These are phyloP conservation scores for Cercospora berteroae DNA, from an alignment of 2,329 filamentous ascomycete species.

Conservation along the genomic window DNA sequence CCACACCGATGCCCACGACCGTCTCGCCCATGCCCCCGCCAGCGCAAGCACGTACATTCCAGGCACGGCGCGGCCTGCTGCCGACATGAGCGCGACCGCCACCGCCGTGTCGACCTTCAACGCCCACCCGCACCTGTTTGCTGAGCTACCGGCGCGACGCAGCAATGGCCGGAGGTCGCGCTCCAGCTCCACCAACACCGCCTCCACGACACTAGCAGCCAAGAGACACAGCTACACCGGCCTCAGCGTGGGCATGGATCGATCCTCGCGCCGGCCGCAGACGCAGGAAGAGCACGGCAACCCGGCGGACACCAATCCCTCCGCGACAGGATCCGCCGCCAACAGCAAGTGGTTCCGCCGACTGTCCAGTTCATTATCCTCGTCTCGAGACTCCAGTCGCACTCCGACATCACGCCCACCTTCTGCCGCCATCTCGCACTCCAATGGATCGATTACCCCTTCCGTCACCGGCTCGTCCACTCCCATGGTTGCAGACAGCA, in stretches of 20 bases:
- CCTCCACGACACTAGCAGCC: slow-evolving; percentile 1
- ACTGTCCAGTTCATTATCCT: slow-evolving; percentile 52
- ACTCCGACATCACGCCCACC: slow-evolving; percentile 64
- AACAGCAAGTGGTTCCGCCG: slow-evolving; percentile 62
- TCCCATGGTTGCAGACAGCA: slow-evolving; percentile 56
- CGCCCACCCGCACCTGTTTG: slow-evolving; percentile 6
- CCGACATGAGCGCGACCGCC: slow-evolving; percentile 11
- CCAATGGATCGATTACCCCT: slow-evolving; percentile 46
- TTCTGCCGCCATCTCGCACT: slow-evolving; percentile 64
- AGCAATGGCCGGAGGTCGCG: slow-evolving; percentile 8
- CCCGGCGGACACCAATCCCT: slow-evolving; percentile 5
- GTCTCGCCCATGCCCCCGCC: not conserved
- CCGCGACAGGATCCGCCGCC: slow-evolving; percentile 16
- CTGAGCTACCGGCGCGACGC: slow-evolving; percentile 4
- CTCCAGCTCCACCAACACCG: slow-evolving; percentile 10
- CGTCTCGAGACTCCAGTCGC: slow-evolving; percentile 36
- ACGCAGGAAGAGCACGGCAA: slow-evolving; percentile 12
- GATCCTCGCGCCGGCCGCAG: slow-evolving; percentile 11
- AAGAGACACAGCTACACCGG: slow-evolving; percentile 10
- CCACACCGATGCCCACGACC: not conserved
- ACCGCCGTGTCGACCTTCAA: slow-evolving; percentile 3
- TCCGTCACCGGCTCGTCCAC: slow-evolving; percentile 56
- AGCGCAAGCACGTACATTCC: slow-evolving; percentile 9
- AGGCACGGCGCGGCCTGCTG: slow-evolving; percentile 7
- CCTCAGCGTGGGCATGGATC: slow-evolving; percentile 23